Conservation (phyloP, 192 early-diverging fungal genomes). For the Backusella australiensis region DNA sequence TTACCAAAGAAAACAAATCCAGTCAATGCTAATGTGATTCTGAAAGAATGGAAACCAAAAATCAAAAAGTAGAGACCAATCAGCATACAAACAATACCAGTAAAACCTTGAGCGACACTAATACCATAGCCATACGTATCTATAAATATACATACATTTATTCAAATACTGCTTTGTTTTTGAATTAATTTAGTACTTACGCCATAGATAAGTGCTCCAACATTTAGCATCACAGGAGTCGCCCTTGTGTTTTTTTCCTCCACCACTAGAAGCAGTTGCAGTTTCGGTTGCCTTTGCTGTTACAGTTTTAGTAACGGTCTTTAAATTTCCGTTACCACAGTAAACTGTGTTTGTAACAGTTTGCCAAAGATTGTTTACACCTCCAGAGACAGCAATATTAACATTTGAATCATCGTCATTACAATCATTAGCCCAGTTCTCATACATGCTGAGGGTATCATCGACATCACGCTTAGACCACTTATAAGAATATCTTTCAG, state of each 20-base stretch:
- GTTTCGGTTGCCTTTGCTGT: slow-evolving; percentile 14
- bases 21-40: slow-evolving; percentile 39
- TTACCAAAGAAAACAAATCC: slow-evolving; percentile 52
- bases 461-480: slow-evolving; percentile 19
- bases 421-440: slow-evolving; percentile 22
- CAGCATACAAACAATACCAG: slow-evolving; percentile 44
- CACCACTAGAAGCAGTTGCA: not conserved
- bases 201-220: slow-evolving; percentile 35
- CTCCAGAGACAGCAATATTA: not conserved
- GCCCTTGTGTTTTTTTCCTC: not conserved
- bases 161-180: not conserved
- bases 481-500: not conserved
- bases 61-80: slow-evolving; percentile 45
- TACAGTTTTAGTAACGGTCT: slow-evolving; percentile 27
- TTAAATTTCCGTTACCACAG: slow-evolving; percentile 30
- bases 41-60: slow-evolving; percentile 51
- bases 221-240: slow-evolving; percentile 24
- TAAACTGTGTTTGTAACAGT: slow-evolving; percentile 24
- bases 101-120: slow-evolving; percentile 36
- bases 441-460: slow-evolving; percentile 20
- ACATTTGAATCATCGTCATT: slow-evolving; percentile 3
- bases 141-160: not conserved
- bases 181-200: slow-evolving; percentile 12
- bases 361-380: slow-evolving; percentile 22
- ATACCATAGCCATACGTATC: slow-evolving; percentile 41